Evolutionary conservation across 345 rosid genomes (phyloP).

Genomic region (Salix brachista): DNA sequence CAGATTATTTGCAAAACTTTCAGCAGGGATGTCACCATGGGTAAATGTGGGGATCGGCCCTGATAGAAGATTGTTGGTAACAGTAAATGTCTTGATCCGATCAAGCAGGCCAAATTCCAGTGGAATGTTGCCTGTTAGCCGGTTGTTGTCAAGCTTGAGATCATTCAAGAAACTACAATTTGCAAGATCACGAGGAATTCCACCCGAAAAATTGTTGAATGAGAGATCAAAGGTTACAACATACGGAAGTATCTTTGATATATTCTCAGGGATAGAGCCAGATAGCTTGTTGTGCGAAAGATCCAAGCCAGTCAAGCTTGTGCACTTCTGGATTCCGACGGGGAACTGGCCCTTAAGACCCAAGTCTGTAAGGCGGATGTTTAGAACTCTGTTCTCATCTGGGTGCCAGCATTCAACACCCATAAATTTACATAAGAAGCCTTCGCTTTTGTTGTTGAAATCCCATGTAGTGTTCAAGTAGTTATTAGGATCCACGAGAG

Average conservation of each 20-base stretch:
- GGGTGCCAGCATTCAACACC: constrained; percentile 96
- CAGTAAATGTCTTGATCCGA: constrained; percentile 52
- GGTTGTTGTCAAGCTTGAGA: constrained; percentile 64
- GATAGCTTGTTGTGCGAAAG: constrained; percentile 65
- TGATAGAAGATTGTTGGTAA: constrained; percentile 51
- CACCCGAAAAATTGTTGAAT: constrained; percentile 59
- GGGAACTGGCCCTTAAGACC: constrained; percentile 75
- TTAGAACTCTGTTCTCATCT: constrained; percentile 75
- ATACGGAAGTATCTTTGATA: constrained; percentile 10
- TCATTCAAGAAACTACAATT: constrained; percentile 53
- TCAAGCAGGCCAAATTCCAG: constrained; percentile 34
- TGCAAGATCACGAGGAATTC: constrained; percentile 38
- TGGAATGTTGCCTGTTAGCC: constrained; percentile 60
- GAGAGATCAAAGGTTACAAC: constrained; percentile 65
- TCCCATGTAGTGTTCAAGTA: constrained; percentile 51
- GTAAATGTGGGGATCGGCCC: constrained; percentile 53
- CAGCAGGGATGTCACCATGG: rapidly evolving
- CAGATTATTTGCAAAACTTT: constrained; percentile 43
- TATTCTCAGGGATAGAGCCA: constrained; percentile 53
- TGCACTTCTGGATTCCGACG: constrained; percentile 36
- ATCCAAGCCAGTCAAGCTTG: constrained; percentile 61
- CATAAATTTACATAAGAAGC: constrained; percentile 64
- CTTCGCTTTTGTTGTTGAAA: constrained; percentile 52
- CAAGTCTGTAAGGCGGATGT: constrained; percentile 55
- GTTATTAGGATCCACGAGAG: constrained; percentile 47